A percentile compares a stretch with the other conserved stretches of the same genome.
Conservation (phyloP, 495 filamentous ascomycete species). For the Aspergillus baeticus region DNA sequence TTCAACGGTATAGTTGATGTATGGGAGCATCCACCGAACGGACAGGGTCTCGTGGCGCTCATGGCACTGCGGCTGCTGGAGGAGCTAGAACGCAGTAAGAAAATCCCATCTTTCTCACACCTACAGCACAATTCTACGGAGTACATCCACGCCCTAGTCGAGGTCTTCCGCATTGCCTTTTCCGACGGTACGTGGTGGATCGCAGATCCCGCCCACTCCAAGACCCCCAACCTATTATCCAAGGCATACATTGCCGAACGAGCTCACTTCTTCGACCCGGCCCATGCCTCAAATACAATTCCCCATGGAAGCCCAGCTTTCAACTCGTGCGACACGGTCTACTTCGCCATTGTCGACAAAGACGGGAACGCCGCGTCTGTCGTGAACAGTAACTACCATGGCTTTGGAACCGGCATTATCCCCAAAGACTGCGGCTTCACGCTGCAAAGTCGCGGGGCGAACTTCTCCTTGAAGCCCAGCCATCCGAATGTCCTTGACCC, state of each 20-base stretch:
- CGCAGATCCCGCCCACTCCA: conserved; percentile 67
- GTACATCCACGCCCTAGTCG: conserved; percentile 88
- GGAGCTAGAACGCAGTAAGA: conserved; percentile 66
- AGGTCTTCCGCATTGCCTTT: conserved; percentile 87
- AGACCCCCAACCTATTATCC: conserved; percentile 62
- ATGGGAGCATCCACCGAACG: conserved; percentile 97
- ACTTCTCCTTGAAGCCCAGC: conserved; percentile 65
- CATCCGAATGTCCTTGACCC: conserved; percentile 81
- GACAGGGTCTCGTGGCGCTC: conserved; percentile 90
- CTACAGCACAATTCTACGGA: conserved; percentile 70
- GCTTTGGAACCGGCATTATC: conserved; percentile 86
- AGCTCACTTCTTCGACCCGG: conserved; percentile 65
- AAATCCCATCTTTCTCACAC: conserved; percentile 63
- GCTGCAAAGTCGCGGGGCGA: conserved; percentile 88
- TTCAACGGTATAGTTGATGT: conserved; percentile 70
- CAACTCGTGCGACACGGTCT: conserved; percentile 82
- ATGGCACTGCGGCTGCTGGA: conserved; percentile 91
- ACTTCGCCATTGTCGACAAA: conserved; percentile 78
- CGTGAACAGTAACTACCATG: conserved; percentile 91
- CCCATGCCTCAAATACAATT: conserved; percentile 51
- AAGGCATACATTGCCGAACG: conserved; percentile 62
- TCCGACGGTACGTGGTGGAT: conserved; percentile 88
- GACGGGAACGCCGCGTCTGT: conserved; percentile 88
- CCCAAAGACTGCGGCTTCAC: conserved; percentile 83
- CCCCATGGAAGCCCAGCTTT: conserved; percentile 66